These are phyloP conservation scores for Ananas comosus DNA, from an alignment of 176 grass and related monocot genomes.

Conservation along the genomic window DNA sequence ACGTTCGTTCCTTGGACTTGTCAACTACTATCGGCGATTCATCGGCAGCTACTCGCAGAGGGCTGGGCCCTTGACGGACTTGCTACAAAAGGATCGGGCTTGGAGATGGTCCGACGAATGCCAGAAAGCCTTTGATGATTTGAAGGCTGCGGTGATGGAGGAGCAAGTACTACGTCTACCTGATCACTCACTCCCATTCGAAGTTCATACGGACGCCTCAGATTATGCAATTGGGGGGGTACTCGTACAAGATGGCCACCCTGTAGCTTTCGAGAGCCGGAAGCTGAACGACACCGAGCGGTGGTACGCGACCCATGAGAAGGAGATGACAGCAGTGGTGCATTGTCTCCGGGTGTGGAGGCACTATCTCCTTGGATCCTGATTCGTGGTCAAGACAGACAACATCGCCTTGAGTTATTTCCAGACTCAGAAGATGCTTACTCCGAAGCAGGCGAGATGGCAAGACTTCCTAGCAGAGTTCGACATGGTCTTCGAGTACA, in stretches of 20 bases:
- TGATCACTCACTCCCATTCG: not conserved
- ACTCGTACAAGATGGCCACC: not conserved
- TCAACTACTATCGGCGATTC: not conserved
- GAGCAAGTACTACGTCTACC: not conserved
- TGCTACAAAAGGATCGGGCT: not conserved
- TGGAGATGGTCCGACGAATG: not conserved
- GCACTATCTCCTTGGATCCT: not conserved
- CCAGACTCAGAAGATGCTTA: no score
- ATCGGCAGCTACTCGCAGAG: not conserved
- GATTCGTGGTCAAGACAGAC: not conserved
- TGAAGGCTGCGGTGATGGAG: not conserved
- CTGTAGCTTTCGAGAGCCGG: not conserved
- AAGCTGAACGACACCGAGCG: not conserved
- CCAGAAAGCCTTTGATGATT: not conserved
- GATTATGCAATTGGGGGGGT: not conserved
- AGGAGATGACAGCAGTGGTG: not conserved
- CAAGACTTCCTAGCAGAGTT: not conserved
- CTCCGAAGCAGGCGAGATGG: not conserved
- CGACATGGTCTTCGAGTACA: not conserved
- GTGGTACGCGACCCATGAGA: not conserved
- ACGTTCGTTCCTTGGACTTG: no score
- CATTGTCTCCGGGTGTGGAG: not conserved
- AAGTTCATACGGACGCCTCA: not conserved
- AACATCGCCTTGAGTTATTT: not conserved
- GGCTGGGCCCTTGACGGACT: not conserved